Conservation (phyloP, 2,329 filamentous ascomycete genomes). For the Claviceps pusilla region DNA sequence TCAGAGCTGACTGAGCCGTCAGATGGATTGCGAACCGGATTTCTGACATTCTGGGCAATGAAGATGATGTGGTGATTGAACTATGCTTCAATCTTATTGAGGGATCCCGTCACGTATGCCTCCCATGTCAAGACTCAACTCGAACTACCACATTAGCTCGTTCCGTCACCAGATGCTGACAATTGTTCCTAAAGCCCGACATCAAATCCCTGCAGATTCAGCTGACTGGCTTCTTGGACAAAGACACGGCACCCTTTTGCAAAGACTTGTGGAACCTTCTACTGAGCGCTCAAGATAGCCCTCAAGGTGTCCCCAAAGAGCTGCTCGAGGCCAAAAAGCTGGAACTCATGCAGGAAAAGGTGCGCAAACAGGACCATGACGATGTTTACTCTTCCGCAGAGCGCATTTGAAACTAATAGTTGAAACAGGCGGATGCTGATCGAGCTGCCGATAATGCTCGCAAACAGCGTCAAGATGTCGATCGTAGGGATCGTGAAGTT, state of each 20-base stretch:
- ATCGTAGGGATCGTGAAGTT: slow-evolving; percentile 56
- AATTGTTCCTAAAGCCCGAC: slow-evolving; percentile 52
- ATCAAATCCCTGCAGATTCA: slow-evolving; percentile 93
- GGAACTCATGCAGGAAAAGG: slow-evolving; percentile 90
- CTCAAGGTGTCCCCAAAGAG: slow-evolving; percentile 86
- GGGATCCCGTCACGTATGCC: slow-evolving; percentile 51
- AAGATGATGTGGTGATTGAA: slow-evolving; percentile 93
- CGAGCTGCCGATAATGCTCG: slow-evolving; percentile 63
- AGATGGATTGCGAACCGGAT: slow-evolving; percentile 92
- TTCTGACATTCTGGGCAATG: slow-evolving; percentile 72
- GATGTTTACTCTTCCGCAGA: background rate
- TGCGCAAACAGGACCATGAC: slow-evolving; percentile 22
- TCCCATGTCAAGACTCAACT: background rate
- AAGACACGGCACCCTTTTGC: slow-evolving; percentile 77
- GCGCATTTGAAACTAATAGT: slow-evolving; percentile 1
- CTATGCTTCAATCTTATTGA: slow-evolving; percentile 60
- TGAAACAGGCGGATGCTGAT: slow-evolving; percentile 58
- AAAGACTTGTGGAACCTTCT: slow-evolving; percentile 88
- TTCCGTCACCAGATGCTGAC: slow-evolving; percentile 19
- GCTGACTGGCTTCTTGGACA: slow-evolving; percentile 86
- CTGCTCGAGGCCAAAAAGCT: slow-evolving; percentile 90
- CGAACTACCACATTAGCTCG: background rate
- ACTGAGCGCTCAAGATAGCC: slow-evolving; percentile 74
- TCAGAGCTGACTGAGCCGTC: slow-evolving; percentile 9
- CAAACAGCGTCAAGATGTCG: slow-evolving; percentile 54